phyloP scores from a whole-genome alignment of 2,329 filamentous ascomycete species.

The Emmonsiellopsis sp. region DNA sequence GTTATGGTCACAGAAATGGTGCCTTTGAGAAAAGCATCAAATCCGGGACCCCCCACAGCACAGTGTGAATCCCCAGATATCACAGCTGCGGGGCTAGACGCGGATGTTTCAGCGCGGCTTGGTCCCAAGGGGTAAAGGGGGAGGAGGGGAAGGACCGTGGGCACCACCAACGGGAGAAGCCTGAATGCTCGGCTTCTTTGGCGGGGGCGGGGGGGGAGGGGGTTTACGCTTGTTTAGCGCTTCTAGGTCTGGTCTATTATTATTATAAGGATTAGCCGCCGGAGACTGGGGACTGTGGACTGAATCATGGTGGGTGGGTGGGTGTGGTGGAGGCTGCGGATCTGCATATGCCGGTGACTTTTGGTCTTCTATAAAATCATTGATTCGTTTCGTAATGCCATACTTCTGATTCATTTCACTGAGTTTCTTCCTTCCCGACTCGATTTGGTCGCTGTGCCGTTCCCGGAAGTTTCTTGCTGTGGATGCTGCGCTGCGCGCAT shows the following conservation, averaged over 20 bases:
- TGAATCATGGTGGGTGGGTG: constrained; percentile 2
- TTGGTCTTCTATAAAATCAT: constrained; percentile 36
- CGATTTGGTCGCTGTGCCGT: constrained; percentile 59
- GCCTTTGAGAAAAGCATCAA: too few relatives aligned
- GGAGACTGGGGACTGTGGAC: constrained; percentile 10
- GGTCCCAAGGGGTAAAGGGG: constrained; percentile 48
- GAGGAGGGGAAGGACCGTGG: constrained; percentile 30
- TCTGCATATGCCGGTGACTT: constrained; percentile 21
- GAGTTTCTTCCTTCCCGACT: constrained; percentile 48
- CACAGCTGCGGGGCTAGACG: background rate
- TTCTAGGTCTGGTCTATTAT: constrained; percentile 21
- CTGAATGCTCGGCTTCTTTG: constrained; percentile 45
- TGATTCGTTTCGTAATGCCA: constrained; percentile 42
- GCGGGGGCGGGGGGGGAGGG: constrained; percentile 48
- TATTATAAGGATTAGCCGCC: background rate
- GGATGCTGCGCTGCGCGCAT: constrained; percentile 48
- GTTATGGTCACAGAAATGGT: too few relatives aligned
- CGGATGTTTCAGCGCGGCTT: constrained; percentile 39
- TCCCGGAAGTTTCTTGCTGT: constrained; percentile 57
- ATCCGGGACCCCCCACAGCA: background rate
- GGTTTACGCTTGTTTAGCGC: constrained; percentile 38
- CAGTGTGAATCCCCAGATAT: background rate
- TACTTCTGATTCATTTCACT: constrained; percentile 54
- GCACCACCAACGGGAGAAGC: constrained; percentile 20
- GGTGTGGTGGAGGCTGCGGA: constrained; percentile 4